Conservation (phyloP, 352 stramenopile species). For the Pythium rhizo-oryzae region DNA sequence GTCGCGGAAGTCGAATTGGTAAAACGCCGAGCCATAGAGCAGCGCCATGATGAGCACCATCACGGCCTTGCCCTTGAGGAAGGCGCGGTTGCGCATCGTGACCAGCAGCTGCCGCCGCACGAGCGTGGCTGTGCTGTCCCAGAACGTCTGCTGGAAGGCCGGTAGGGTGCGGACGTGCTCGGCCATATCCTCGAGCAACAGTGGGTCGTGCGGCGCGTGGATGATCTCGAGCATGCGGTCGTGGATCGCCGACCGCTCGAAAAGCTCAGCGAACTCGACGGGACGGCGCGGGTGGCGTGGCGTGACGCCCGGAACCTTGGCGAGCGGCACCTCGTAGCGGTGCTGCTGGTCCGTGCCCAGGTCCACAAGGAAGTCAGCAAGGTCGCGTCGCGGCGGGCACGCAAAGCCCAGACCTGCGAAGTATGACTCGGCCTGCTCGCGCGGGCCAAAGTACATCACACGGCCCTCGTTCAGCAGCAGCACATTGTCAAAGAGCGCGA, state of each 20-base stretch:
- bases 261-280: conserved; percentile 31
- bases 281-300: conserved; percentile 6
- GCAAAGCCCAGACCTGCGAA: conserved; percentile 31
- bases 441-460: conserved; percentile 34
- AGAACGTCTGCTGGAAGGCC: conserved; percentile 26
- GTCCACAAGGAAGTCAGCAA: conserved; percentile 34
- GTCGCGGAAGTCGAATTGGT: conserved; percentile 30
- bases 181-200: conserved; percentile 77
- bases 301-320: not conserved
- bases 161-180: conserved; percentile 12
- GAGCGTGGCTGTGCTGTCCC: conserved; percentile 12
- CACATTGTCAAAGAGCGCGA: conserved; percentile 34
- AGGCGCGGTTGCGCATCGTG: conserved; percentile 42
- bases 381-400: conserved; percentile 24
- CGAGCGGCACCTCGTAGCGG: conserved; percentile 18
- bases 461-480: conserved; percentile 28
- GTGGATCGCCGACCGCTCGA: conserved; percentile 25
- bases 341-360: conserved; percentile 29
- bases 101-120: conserved; percentile 52
- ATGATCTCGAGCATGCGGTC: conserved; percentile 60
- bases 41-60: conserved; percentile 40
- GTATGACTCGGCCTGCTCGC: conserved; percentile 26
- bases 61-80: conserved; percentile 34
- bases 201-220: conserved; percentile 88
- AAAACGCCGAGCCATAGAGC: conserved; percentile 38